Percentiles rank a stretch among this genome's conserved stretches.
These are phyloP conservation scores for Diaporthe vexans DNA, from an alignment of 2,329 filamentous ascomycete genomes.

Conservation along the genomic window DNA sequence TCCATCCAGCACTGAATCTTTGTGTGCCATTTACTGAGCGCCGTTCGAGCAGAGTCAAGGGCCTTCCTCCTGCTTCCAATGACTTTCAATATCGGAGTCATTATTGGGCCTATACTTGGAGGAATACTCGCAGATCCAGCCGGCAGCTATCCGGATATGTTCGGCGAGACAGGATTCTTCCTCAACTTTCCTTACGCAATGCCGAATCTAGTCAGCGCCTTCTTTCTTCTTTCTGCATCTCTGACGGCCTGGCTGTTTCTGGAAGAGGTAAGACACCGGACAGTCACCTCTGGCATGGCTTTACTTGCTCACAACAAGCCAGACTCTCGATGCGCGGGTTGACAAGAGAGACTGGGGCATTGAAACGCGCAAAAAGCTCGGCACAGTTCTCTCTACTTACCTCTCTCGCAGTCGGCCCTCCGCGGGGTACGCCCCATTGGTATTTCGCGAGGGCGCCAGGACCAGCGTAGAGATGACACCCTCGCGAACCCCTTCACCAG, in stretches of 20 bases:
- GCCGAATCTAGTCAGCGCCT: slow-evolving; percentile 67
- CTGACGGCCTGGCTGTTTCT: slow-evolving; percentile 63
- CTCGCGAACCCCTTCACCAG: slow-evolving; percentile 29
- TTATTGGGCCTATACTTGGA: slow-evolving; percentile 68
- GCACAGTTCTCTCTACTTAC: slow-evolving; percentile 46
- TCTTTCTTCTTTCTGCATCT: slow-evolving; percentile 60
- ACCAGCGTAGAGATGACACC: slow-evolving; percentile 50
- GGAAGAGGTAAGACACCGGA: slow-evolving; percentile 58
- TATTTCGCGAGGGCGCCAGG: slow-evolving; percentile 48
- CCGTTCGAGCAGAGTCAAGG: slow-evolving; percentile 50
- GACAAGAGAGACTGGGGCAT: slow-evolving; percentile 59
- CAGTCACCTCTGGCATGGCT: too few species aligned
- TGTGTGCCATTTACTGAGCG: slow-evolving; percentile 42
- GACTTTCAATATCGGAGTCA: slow-evolving; percentile 79
- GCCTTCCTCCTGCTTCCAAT: slow-evolving; percentile 67
- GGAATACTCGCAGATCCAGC: slow-evolving; percentile 62
- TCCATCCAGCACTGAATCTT: background rate
- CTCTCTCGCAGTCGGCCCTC: slow-evolving; percentile 41
- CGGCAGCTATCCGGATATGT: slow-evolving; percentile 57
- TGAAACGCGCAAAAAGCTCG: slow-evolving; percentile 55
- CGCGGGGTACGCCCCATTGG: slow-evolving; percentile 53
- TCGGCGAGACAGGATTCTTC: slow-evolving; percentile 63
- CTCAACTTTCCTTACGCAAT: slow-evolving; percentile 65
- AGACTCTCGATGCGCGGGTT: slow-evolving; percentile 63
- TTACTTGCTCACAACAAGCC: slow-evolving; percentile 22